Percentiles rank a stretch among this genome's conserved stretches.
Evolutionary conservation across 495 filamentous ascomycete species (phyloP).

Genomic region (Penicillium goetzii): DNA sequence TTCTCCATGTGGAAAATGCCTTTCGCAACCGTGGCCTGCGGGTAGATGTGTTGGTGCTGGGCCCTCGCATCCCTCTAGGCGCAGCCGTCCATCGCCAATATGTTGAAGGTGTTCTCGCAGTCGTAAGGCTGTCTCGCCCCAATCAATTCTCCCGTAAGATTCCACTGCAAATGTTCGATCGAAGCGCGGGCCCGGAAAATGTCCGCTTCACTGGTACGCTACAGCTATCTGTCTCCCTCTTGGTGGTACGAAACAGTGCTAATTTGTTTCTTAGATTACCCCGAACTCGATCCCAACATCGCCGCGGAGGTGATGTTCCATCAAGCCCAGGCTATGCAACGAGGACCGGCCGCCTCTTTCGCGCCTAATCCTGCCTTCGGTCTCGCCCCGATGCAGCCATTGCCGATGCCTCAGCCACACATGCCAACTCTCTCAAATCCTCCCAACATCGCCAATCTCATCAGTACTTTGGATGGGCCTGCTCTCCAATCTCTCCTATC

Average conservation of each 20-base stretch:
- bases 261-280: conserved; percentile 63
- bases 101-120: conserved; percentile 84
- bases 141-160: conserved; percentile 73
- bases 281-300: conserved; percentile 72
- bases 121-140: conserved; percentile 70
- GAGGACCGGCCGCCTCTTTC: conserved; percentile 48
- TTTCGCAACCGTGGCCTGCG: conserved; percentile 72
- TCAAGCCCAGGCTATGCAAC: conserved; percentile 64
- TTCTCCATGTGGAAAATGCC: conserved; percentile 75
- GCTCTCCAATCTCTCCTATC: conserved; percentile 74
- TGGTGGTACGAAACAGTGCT: background rate
- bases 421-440: conserved; percentile 40
- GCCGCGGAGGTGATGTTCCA: conserved; percentile 80
- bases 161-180: conserved; percentile 82
- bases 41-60: conserved; percentile 74
- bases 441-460: conserved; percentile 50
- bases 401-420: conserved; percentile 40
- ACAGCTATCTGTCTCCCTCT: background rate
- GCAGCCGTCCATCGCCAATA: conserved; percentile 83
- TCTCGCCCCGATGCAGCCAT: conserved; percentile 41
- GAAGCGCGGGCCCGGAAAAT: conserved; percentile 67
- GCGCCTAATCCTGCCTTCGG: conserved; percentile 49
- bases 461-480: conserved; percentile 68
- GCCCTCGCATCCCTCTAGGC: conserved; percentile 74
- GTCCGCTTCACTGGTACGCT: conserved; percentile 73